These are phyloP conservation scores for Yamadazyma mexicana DNA, from an alignment of 1,139 yeast species.

Conservation along the genomic window DNA sequence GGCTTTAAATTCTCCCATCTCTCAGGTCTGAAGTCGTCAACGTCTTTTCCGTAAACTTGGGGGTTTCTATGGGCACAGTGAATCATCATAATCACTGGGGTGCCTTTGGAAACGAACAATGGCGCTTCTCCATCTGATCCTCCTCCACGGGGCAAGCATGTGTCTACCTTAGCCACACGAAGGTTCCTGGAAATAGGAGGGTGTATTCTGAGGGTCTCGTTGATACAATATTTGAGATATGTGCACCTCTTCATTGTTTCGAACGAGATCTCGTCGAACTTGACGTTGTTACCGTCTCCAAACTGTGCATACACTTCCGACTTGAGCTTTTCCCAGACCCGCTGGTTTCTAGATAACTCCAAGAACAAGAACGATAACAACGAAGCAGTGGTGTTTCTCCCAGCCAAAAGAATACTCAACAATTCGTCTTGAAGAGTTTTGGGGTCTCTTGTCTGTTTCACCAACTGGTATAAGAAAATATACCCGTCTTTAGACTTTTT, in stretches of 20 bases:
- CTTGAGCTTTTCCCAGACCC: slow-evolving; percentile 34
- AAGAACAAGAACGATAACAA: slow-evolving; percentile 43
- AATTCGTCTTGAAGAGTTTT: slow-evolving; percentile 47
- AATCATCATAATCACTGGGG: slow-evolving; percentile 36
- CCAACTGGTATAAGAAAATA: slow-evolving; percentile 46
- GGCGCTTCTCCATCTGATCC: slow-evolving; percentile 46
- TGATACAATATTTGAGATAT: slow-evolving; percentile 47
- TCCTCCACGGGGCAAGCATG: slow-evolving; percentile 51
- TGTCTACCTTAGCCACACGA: slow-evolving; percentile 34
- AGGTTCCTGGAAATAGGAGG: slow-evolving; percentile 55
- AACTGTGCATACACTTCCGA: slow-evolving; percentile 29
- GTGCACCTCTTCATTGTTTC: slow-evolving; percentile 50
- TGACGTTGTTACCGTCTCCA: slow-evolving; percentile 20
- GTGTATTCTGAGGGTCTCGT: slow-evolving; percentile 51
- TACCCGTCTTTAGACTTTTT: slow-evolving; percentile 35
- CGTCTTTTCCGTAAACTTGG: slow-evolving; percentile 46
- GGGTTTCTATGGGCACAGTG: slow-evolving; percentile 42
- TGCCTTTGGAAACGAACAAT: slow-evolving; percentile 44
- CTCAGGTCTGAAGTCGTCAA: slow-evolving; percentile 46
- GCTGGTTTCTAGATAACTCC: slow-evolving; percentile 42
- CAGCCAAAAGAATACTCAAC: slow-evolving; percentile 49
- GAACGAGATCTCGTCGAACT: slow-evolving; percentile 28
- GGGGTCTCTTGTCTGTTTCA: slow-evolving; percentile 47
- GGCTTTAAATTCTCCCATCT: slow-evolving; percentile 43
- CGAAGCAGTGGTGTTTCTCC: slow-evolving; percentile 55